These are phyloP conservation scores for Micractinium sp. DNA, from an alignment of 139 green algal species.

Conservation along the genomic window DNA sequence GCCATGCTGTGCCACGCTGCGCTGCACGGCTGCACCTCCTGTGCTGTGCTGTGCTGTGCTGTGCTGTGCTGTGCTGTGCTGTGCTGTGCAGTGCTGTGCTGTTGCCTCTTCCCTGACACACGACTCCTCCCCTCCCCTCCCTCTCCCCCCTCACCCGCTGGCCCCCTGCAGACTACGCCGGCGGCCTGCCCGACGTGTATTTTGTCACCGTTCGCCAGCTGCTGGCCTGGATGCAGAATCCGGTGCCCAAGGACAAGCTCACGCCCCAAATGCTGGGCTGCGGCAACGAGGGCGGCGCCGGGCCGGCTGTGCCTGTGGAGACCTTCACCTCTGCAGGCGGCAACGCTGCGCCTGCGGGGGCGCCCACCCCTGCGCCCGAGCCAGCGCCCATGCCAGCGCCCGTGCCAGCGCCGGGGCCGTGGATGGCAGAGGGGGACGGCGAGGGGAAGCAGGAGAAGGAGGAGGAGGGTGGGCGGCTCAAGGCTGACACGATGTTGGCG, in stretches of 20 bases:
- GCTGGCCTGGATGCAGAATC: slow-evolving; percentile 23
- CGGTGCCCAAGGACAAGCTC: not conserved
- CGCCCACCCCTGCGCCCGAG: too few relatives aligned
- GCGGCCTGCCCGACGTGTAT: not conserved
- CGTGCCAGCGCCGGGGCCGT: not conserved
- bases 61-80: too few relatives aligned
- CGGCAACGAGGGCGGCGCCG: slow-evolving; percentile 3
- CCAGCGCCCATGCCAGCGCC: not conserved
- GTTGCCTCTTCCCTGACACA: not conserved
- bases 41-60: not conserved
- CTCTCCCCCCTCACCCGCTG: too few relatives aligned
- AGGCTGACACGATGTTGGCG: too few relatives aligned
- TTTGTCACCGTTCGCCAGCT: slow-evolving; percentile 23
- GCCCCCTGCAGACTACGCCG: not conserved
- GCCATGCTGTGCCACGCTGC: not conserved
- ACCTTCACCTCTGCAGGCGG: too few relatives aligned
- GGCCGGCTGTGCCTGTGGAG: not conserved
- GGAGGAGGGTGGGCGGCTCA: too few relatives aligned
- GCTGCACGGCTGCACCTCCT: not conserved
- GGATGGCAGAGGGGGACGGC: not conserved
- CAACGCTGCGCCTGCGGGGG: too few relatives aligned
- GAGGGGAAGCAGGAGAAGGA: not conserved
- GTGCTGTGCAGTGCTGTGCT: not conserved
- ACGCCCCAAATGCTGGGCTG: not conserved
- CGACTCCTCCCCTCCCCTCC: not conserved